Evolutionary conservation across 139 green algal species (phyloP).

Genomic region (Picochlorum sp.): DNA sequence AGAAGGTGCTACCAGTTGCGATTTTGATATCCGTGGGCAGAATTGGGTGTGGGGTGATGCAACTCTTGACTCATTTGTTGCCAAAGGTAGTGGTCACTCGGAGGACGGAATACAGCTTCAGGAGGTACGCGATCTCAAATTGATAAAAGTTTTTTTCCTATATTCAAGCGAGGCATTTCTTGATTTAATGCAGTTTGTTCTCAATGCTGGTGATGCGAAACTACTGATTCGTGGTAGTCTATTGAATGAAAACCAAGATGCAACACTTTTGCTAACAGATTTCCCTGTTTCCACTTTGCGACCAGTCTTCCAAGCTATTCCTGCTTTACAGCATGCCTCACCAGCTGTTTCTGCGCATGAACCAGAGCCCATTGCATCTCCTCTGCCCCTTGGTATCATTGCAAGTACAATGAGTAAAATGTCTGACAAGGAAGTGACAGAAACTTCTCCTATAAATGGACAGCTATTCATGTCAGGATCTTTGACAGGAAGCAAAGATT

Average conservation of each 20-base stretch:
- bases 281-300: constrained; percentile 67
- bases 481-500: constrained; percentile 31
- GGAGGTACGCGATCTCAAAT: constrained; percentile 23
- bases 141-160: no score
- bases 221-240: constrained; percentile 45
- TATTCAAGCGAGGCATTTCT: constrained; percentile 16
- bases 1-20: constrained; percentile 41
- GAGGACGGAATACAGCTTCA: constrained; percentile 76
- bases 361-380: constrained; percentile 11
- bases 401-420: neutral
- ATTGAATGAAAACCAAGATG: constrained; percentile 67
- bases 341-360: constrained; percentile 29
- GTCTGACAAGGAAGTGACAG: constrained; percentile 1
- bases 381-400: constrained; percentile 24
- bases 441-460: constrained; percentile 57
- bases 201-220: constrained; percentile 32
- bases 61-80: constrained; percentile 40
- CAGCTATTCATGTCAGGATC: constrained; percentile 62
- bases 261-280: constrained; percentile 58
- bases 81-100: constrained; percentile 56
- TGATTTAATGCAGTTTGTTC: constrained; percentile 17
- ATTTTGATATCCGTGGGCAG: constrained; percentile 64
- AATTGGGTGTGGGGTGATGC: constrained; percentile 67
- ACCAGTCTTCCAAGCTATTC: constrained; percentile 55
- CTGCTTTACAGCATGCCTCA: constrained; percentile 47